Percentiles rank a stretch among this genome's conserved stretches.
Evolutionary conservation across 208 protist species (phyloP).

Genomic region (Jaenimonas drosophilae): DNA sequence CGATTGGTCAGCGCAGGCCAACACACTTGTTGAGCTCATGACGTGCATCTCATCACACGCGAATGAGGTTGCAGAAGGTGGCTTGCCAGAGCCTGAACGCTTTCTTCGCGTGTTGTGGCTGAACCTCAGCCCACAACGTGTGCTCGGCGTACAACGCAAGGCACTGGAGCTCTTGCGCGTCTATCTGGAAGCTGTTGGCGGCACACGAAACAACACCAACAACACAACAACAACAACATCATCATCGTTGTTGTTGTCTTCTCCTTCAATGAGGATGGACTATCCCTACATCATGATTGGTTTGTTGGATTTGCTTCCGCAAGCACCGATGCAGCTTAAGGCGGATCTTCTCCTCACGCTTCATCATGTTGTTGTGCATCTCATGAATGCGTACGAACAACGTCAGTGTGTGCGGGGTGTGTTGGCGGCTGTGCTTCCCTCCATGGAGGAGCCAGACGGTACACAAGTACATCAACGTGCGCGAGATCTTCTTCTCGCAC

Average conservation of each 20-base stretch:
- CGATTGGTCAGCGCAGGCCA: too few species aligned
- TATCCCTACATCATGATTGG: conserved; percentile 4
- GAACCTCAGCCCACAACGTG: conserved; percentile 27
- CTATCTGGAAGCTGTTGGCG: conserved; percentile 13
- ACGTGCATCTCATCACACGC: conserved; percentile 10
- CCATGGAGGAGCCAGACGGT: conserved; percentile 47
- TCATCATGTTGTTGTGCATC: conserved; percentile 13
- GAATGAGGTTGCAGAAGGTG: conserved; percentile 13
- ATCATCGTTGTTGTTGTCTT: too few species aligned
- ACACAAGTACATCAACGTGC: conserved; percentile 34
- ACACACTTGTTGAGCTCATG: conserved; percentile 6
- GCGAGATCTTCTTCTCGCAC: conserved; percentile 17
- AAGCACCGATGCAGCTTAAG: conserved; percentile 22
- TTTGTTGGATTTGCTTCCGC: conserved; percentile 28
- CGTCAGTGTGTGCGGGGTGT: conserved; percentile 22
- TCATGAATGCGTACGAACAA: conserved; percentile 10
- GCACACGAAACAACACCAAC: conserved; percentile 2
- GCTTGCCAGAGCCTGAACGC: conserved; percentile 21
- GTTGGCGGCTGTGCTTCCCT: conserved; percentile 25
- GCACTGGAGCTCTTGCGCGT: conserved; percentile 39
- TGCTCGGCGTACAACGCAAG: conserved; percentile 63
- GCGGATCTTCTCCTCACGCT: conserved; percentile 20
- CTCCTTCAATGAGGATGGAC: conserved; percentile 2
- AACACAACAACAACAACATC: too few species aligned
- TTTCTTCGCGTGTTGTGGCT: conserved; percentile 30